Percentiles rank a stretch among this genome's conserved stretches.
Conservation (phyloP, 179 eudicot genomes). For the Vitellaria paradoxa region DNA sequence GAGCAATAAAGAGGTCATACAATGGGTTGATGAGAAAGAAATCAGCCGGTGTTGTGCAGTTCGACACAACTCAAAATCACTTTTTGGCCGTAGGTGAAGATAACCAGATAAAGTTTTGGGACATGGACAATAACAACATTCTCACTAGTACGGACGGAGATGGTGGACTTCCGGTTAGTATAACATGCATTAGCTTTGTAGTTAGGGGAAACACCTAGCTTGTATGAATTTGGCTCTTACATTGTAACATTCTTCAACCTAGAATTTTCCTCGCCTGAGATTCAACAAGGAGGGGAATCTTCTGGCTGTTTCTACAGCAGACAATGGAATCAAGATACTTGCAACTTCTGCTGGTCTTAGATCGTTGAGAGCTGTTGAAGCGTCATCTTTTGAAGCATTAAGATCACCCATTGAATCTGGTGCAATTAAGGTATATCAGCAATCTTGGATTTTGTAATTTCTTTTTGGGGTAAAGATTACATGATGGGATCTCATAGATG, state of each 20-base stretch:
- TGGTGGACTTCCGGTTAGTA: conserved; percentile 90
- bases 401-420: conserved; percentile 67
- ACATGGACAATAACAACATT: conserved; percentile 65
- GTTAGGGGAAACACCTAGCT: neutral
- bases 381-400: conserved; percentile 68
- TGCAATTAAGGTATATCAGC: conserved; percentile 54
- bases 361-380: conserved; percentile 64
- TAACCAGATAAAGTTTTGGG: conserved; percentile 91
- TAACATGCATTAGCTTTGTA: conserved; percentile 2
- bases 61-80: conserved; percentile 87
- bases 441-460: neutral
- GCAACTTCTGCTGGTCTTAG: conserved; percentile 69
- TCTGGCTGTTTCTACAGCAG: conserved; percentile 75
- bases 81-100: conserved; percentile 95
- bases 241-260: conserved; percentile 10
- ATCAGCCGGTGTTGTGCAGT: conserved; percentile 75
- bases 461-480: neutral
- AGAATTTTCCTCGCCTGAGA: conserved; percentile 81
- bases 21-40: conserved; percentile 67
- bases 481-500: neutral
- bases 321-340: conserved; percentile 76
- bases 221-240: conserved; percentile 11
- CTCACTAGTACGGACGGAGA: conserved; percentile 74
- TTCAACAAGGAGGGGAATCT: conserved; percentile 93
- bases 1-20: conserved; percentile 78